These are phyloP conservation scores for Phragmites australis DNA, from an alignment of 176 grass and related monocot genomes.

Conservation along the genomic window DNA sequence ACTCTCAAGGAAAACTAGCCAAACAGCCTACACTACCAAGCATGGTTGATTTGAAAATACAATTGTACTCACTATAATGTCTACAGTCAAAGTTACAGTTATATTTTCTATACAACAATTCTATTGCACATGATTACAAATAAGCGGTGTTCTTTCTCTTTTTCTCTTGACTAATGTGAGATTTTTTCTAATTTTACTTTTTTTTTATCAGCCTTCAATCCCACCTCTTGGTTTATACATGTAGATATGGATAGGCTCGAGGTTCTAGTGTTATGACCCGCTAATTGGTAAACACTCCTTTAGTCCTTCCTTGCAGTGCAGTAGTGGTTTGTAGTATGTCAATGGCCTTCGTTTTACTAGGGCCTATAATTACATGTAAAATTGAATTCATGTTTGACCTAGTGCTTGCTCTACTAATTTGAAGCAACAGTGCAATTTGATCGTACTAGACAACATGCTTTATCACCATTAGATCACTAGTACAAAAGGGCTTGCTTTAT, in stretches of 20 bases:
- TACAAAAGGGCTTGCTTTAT: no score
- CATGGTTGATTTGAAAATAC: not conserved
- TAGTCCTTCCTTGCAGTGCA: not conserved
- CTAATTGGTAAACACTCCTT: not conserved
- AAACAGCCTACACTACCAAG: not conserved
- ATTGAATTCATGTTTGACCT: not conserved
- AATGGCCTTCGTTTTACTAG: not conserved
- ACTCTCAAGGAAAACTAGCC: not conserved
- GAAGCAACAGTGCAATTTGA: no score
- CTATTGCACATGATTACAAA: not conserved
- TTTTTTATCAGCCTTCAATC: not conserved
- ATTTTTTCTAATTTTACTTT: not conserved
- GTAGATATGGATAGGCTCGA: not conserved
- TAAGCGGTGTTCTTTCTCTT: not conserved
- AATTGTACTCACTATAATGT: not conserved
- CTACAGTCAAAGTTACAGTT: not conserved
- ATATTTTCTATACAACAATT: not conserved
- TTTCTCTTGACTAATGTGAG: not conserved
- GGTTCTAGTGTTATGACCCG: not conserved
- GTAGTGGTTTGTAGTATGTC: not conserved
- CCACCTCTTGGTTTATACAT: not conserved
- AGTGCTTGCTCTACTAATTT: not conserved
- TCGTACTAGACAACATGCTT: not conserved
- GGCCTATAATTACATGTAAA: not conserved
- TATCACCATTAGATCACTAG: not conserved